Conservation (phyloP, 148 eudicot genomes). For the Oxyria digyna region DNA sequence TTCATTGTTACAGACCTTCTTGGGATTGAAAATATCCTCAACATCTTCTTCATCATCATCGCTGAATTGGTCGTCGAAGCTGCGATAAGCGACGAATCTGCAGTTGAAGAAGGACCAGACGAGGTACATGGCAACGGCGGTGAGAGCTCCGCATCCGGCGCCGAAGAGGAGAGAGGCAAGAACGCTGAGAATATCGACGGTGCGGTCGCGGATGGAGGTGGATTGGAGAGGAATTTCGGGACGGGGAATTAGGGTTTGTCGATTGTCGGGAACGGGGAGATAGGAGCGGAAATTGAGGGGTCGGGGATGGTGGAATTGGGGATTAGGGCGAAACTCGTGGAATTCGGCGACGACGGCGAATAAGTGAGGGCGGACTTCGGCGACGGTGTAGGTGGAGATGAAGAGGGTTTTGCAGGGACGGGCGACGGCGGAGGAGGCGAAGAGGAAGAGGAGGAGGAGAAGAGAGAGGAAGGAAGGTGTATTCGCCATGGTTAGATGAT, state of each 20-base stretch:
- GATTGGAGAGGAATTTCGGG: constrained; percentile 14
- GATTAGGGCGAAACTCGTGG: constrained; percentile 12
- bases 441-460: constrained; percentile 12
- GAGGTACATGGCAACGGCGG: constrained; percentile 52
- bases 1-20: constrained; percentile 20
- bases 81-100: constrained; percentile 19
- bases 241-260: not conserved
- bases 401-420: constrained; percentile 40
- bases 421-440: constrained; percentile 26
- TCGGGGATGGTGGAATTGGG: not conserved
- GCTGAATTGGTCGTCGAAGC: constrained; percentile 20
- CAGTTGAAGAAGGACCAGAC: constrained; percentile 45
- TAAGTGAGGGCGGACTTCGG: constrained; percentile 22
- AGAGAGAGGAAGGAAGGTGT: constrained; percentile 18
- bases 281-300: too few relatives aligned
- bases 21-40: constrained; percentile 28
- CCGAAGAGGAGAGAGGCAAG: constrained; percentile 63
- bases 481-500: constrained; percentile 24
- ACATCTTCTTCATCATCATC: constrained; percentile 27
- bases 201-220: constrained; percentile 34
- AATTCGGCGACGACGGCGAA: constrained; percentile 24
- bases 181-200: constrained; percentile 51
- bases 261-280: not conserved
- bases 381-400: constrained; percentile 32
- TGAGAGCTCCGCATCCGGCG: constrained; percentile 69